Evolutionary conservation across 805 yeast species (phyloP).

Genomic region (Saccharomycopsis capsularis): DNA sequence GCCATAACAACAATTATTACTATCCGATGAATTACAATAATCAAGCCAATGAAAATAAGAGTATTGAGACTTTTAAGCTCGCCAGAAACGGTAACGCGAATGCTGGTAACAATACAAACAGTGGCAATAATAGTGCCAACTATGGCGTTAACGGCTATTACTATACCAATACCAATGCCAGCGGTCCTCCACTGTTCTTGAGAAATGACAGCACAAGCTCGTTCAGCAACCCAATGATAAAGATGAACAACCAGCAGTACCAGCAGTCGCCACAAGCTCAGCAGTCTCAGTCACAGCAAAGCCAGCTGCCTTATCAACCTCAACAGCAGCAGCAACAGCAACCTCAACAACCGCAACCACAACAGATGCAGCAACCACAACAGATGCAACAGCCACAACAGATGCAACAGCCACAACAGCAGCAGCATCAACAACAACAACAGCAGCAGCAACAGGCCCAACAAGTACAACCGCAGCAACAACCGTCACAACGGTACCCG

Average conservation of each 20-base stretch:
- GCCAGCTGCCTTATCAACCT: no score
- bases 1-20: no score
- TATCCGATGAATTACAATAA: no score
- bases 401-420: constrained; percentile 5
- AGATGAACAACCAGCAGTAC: not conserved
- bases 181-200: no score
- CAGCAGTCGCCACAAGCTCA: no score
- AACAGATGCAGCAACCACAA: not conserved
- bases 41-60: no score
- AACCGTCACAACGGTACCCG: not conserved
- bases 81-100: no score
- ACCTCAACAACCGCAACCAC: constrained; percentile 2
- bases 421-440: constrained; percentile 5
- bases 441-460: not conserved
- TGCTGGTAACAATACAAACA: no score
- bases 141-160: not conserved
- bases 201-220: no score
- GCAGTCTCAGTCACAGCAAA: no score
- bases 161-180: not conserved
- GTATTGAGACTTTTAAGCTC: no score
- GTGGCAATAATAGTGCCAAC: not conserved
- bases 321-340: not conserved
- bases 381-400: not conserved
- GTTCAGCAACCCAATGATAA: no score
- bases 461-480: not conserved